A percentile compares a stretch with the other conserved stretches of the same genome.
Conservation (phyloP, 2,329 filamentous ascomycete genomes). For the Parafenestella ontariensis region DNA sequence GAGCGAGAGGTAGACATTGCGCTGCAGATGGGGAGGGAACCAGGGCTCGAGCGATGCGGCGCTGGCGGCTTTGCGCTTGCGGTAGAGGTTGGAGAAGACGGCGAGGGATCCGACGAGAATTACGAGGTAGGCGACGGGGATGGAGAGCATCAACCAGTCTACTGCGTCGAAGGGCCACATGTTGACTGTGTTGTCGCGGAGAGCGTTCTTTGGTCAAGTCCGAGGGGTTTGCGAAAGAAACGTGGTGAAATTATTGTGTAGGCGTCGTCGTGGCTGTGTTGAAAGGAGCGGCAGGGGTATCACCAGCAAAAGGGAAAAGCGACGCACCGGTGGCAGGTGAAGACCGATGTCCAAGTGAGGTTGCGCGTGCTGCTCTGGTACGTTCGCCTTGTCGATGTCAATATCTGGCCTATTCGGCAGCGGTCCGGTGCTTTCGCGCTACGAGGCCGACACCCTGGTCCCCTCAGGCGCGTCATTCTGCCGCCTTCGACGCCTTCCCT, state of each 20-base stretch:
- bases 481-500: conserved; percentile 17
- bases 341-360: conserved; percentile 4
- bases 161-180: conserved; percentile 56
- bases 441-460: conserved; percentile 2
- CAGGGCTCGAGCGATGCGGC: conserved; percentile 88
- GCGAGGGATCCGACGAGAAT: conserved; percentile 87
- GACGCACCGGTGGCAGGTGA: conserved; percentile 10
- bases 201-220: background rate
- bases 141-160: conserved; percentile 83
- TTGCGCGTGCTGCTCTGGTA: background rate
- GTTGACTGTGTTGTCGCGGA: conserved; percentile 13
- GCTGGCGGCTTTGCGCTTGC: conserved; percentile 83
- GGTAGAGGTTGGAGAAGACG: conserved; percentile 91
- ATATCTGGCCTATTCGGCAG: conserved; percentile 37
- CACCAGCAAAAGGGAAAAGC: conserved; percentile 4
- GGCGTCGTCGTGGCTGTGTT: background rate
- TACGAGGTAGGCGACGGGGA: conserved; percentile 88
- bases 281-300: conserved; percentile 28
- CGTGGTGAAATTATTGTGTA: background rate
- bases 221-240: background rate
- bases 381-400: conserved; percentile 20
- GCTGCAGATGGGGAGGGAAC: conserved; percentile 89
- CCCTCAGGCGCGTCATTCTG: conserved; percentile 21
- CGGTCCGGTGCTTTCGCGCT: conserved; percentile 17
- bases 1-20: conserved; percentile 93